A percentile compares a stretch with the other conserved stretches of the same genome.
These are phyloP conservation scores for Backusella parvicylindrica DNA, from an alignment of 192 early-diverging fungal species.

Conservation along the genomic window DNA sequence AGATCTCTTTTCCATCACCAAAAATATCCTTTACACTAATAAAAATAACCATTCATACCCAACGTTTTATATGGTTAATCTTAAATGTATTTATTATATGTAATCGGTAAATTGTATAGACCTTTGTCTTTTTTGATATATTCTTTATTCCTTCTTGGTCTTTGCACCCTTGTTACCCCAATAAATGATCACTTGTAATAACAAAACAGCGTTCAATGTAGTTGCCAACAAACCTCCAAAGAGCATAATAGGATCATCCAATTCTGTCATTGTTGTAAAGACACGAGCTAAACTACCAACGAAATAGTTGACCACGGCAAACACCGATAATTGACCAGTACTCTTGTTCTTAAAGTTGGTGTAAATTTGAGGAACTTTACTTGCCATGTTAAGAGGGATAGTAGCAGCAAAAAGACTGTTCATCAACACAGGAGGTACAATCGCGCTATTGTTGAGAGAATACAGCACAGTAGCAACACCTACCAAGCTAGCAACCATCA, in stretches of 20 bases:
- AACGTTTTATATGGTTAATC: neutral
- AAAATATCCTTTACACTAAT: neutral
- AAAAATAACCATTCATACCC: neutral
- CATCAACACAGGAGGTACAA: conserved; percentile 48
- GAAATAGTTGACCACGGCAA: conserved; percentile 88
- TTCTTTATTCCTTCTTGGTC: conserved; percentile 5
- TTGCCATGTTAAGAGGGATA: conserved; percentile 74
- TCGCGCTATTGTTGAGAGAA: conserved; percentile 50
- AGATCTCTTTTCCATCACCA: neutral
- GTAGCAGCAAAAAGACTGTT: conserved; percentile 66
- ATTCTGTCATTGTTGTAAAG: conserved; percentile 89
- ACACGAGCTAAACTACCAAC: conserved; percentile 82
- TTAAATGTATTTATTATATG: neutral
- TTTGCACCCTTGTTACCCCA: conserved; percentile 47
- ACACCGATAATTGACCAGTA: conserved; percentile 92
- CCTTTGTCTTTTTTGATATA: neutral
- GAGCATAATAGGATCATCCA: conserved; percentile 79
- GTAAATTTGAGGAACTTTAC: conserved; percentile 88
- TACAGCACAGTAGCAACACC: conserved; percentile 38
- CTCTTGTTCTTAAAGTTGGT: conserved; percentile 75
- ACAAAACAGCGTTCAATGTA: conserved; percentile 74
- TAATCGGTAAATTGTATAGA: neutral
- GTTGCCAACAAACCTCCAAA: conserved; percentile 65
- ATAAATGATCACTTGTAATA: conserved; percentile 75
- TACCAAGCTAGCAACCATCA: conserved; percentile 44